phyloP scores from a whole-genome alignment of 2,329 filamentous ascomycete genomes.

The Trichoderma koningii region DNA sequence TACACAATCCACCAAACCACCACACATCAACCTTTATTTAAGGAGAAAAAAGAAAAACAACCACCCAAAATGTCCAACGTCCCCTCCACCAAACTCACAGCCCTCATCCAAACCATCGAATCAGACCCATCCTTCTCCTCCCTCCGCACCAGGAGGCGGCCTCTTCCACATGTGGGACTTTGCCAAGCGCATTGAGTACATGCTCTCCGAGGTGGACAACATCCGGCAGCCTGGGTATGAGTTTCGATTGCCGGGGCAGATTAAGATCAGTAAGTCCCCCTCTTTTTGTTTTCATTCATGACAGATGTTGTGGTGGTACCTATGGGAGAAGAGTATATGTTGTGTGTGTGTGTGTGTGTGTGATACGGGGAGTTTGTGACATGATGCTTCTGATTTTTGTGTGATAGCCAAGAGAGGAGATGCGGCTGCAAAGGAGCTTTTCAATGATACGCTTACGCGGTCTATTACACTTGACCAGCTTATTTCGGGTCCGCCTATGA shows the following conservation, averaged over 20 bases:
- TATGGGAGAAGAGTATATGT: no score
- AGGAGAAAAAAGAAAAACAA: not conserved
- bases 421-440: constrained; percentile 35
- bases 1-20: not conserved
- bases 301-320: no score
- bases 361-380: no score
- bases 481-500: constrained; percentile 34
- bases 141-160: constrained; percentile 34
- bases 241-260: constrained; percentile 41
- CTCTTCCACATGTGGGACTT: constrained; percentile 48
- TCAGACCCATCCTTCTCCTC: constrained; percentile 37
- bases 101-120: constrained; percentile 38
- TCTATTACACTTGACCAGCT: constrained; percentile 39
- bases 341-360: no score
- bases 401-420: constrained; percentile 22
- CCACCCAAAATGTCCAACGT: not conserved
- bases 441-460: constrained; percentile 38
- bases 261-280: not conserved
- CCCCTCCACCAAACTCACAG: constrained; percentile 34
- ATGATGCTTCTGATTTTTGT: no score
- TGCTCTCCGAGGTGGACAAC: constrained; percentile 46
- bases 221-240: constrained; percentile 38
- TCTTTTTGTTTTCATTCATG: no score
- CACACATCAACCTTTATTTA: no score
- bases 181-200: constrained; percentile 45